Percentiles rank a stretch among this genome's conserved stretches.
These are phyloP conservation scores for Nemania serpens DNA, from an alignment of 2,329 filamentous ascomycete genomes.

Conservation along the genomic window DNA sequence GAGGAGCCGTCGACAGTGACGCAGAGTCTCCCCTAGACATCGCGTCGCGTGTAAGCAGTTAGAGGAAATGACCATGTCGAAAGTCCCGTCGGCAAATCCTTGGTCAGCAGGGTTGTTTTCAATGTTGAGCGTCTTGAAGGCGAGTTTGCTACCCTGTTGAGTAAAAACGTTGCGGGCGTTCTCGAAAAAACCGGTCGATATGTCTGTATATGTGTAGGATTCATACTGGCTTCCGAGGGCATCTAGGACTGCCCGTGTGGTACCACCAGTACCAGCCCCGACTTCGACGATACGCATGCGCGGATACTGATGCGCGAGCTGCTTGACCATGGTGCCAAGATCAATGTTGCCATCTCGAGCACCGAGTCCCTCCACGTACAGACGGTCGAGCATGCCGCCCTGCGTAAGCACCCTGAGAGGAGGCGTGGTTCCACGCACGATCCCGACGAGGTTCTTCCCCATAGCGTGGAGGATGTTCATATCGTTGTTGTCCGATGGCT, in stretches of 20 bases:
- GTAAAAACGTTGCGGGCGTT: background rate
- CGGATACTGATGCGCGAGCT: conserved; percentile 16
- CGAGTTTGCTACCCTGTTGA: background rate
- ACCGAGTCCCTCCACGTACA: conserved; percentile 14
- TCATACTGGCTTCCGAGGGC: background rate
- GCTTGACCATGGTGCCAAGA: background rate
- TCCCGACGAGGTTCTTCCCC: background rate
- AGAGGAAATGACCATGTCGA: conserved; percentile 42
- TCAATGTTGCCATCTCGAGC: background rate
- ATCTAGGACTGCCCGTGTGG: background rate
- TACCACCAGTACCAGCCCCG: background rate
- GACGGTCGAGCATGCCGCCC: conserved; percentile 20
- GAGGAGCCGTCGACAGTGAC: conserved; percentile 30
- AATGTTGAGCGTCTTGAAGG: conserved; percentile 29
- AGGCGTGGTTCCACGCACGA: background rate
- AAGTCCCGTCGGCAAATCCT: conserved; percentile 37
- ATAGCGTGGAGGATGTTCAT: background rate
- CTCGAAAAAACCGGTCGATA: conserved; percentile 1
- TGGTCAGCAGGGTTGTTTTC: conserved; percentile 36
- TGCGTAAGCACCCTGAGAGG: background rate
- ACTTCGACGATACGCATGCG: conserved; percentile 15
- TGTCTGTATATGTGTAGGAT: conserved; percentile 4
- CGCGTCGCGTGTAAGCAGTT: conserved; percentile 39
- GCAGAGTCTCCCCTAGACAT: conserved; percentile 29
- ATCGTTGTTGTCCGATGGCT: background rate